Evolutionary conservation across 2,329 filamentous ascomycete genomes (phyloP), one percentile per base, ranked within the genome.

Genomic region (Ophiostoma piceae): DNA sequence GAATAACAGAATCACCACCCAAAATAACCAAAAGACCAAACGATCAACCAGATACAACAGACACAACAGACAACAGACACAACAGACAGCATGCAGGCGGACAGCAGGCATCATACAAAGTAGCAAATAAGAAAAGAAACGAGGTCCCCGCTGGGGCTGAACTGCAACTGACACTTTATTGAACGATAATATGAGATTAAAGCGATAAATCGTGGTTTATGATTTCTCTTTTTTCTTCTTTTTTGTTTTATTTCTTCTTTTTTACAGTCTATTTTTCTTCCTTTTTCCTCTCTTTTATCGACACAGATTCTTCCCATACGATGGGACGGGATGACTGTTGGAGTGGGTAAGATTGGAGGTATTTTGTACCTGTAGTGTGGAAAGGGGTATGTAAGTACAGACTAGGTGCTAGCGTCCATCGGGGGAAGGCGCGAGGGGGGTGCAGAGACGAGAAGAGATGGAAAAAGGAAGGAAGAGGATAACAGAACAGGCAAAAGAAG

Each of bases 131-230:
- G 32, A 64, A 64, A 64, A 39, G 32, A 64, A 64, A 64, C 32
- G 57, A 64, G 32, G 60, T 64, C 60, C 60, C 60, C 60, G 71
- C 68, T 69, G 71, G 71, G 71, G 71, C 71, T 68, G 72, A 71
- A 70, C 68, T 62, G n/a, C 22, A 54, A 32, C 29, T 51, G 43
- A 35, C 29, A 51, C n/a, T 51, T 54, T 35, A 35, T 35, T 68
- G 35, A 41, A n/a, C 16, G 41, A 47, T 57, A 67, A 60, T 60
- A 70, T 51, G 19, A 60, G 41, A 65, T 43, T 69, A 26, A 57
- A 26, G 47, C 69, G 68, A 68, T 57, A 67, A 69, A 66, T 22
- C n/a, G 35, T 62, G 22, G 26, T 62, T 5, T 35, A 11, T 62
- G 29, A 14, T 62, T 12, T 51, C 19, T 51, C 16, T 60, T 60